Conservation (phyloP, 441 rosid genomes). For the Croton laevigatus region DNA sequence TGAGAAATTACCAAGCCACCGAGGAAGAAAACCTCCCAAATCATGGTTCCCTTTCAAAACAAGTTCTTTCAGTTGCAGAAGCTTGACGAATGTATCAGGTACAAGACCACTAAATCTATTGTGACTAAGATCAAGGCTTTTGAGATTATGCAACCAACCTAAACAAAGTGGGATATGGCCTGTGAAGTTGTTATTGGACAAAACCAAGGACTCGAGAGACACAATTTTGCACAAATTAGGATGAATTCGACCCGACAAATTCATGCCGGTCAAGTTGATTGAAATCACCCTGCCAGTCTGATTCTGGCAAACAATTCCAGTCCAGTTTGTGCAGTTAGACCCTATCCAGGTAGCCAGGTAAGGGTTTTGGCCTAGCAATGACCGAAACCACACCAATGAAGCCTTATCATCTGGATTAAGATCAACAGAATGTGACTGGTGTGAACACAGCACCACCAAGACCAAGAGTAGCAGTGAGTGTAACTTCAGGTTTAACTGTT, state of each 20-base stretch:
- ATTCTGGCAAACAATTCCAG: conserved; percentile 58
- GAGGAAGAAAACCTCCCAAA: conserved; percentile 60
- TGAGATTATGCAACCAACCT: conserved; percentile 50
- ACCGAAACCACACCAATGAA: conserved; percentile 52
- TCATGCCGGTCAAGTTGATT: conserved; percentile 48
- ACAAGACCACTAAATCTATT: conserved; percentile 55
- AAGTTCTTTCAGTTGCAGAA: conserved; percentile 54
- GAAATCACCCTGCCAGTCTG: conserved; percentile 61
- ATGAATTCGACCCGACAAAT: conserved; percentile 58
- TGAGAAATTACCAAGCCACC: conserved; percentile 69
- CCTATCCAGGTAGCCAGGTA: conserved; percentile 61
- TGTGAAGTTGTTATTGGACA: conserved; percentile 55
- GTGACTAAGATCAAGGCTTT: conserved; percentile 59
- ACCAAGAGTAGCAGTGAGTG: conserved; percentile 22
- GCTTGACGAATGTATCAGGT: conserved; percentile 45
- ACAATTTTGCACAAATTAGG: conserved; percentile 55
- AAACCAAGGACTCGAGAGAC: conserved; percentile 46
- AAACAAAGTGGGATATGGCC: conserved; percentile 64
- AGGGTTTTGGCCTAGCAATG: conserved; percentile 48
- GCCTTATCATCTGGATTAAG: conserved; percentile 56
- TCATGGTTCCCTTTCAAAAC: conserved; percentile 50
- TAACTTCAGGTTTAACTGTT: conserved; percentile 22
- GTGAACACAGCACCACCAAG: conserved; percentile 30
- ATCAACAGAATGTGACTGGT: conserved; percentile 38
- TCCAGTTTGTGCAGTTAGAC: conserved; percentile 63